A percentile compares a stretch with the other conserved stretches of the same genome.
These are phyloP conservation scores for Hibiscus syriacus DNA, from an alignment of 345 rosid species.

Conservation along the genomic window DNA sequence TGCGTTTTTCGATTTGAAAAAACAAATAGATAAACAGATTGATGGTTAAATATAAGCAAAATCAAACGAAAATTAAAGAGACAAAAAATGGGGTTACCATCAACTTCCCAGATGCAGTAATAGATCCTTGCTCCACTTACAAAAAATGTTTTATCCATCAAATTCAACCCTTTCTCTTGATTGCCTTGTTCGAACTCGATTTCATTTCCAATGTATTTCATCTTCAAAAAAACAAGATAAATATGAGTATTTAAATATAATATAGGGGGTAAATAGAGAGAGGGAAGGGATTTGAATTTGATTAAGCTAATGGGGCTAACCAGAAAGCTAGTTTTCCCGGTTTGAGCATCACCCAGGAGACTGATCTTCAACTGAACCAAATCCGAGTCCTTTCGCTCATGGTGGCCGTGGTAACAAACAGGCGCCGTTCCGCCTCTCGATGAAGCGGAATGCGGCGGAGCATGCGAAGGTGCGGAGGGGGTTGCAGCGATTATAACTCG, in stretches of 20 bases:
- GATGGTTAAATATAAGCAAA: background rate
- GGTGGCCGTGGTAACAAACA: conserved; percentile 10
- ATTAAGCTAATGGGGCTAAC: conserved; percentile 23
- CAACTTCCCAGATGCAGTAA: background rate
- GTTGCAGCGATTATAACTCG: conserved; percentile 26
- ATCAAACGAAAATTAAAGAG: background rate
- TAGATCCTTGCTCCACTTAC: background rate
- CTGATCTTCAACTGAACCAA: conserved; percentile 79
- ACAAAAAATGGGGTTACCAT: background rate
- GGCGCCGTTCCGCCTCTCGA: background rate
- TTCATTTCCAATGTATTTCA: conserved; percentile 38
- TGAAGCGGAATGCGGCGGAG: conserved; percentile 19
- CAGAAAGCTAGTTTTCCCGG: conserved; percentile 78
- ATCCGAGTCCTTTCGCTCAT: conserved; percentile 42
- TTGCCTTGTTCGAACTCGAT: background rate
- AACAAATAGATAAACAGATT: background rate
- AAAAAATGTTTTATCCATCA: background rate
- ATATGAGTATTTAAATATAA: background rate
- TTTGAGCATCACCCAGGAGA: conserved; percentile 66
- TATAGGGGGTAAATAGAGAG: background rate
- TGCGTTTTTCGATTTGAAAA: background rate
- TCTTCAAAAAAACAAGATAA: conserved; percentile 26
- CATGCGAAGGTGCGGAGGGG: conserved; percentile 14
- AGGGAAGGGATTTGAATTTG: background rate
- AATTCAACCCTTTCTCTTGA: background rate